phyloP scores from a whole-genome alignment of 495 filamentous ascomycete genomes.

The Cercophora samala region DNA sequence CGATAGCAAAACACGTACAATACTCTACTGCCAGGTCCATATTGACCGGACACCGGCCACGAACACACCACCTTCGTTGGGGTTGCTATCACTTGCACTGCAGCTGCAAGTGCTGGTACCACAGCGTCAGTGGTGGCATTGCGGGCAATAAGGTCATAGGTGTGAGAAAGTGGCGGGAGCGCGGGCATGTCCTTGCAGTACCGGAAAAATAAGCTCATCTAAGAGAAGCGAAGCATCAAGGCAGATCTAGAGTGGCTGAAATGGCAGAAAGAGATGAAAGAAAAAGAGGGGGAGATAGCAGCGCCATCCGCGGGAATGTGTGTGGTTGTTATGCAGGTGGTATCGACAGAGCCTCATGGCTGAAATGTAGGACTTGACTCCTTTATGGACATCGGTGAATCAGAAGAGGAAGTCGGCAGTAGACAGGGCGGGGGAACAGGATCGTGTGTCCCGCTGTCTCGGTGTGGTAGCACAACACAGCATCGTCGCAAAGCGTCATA shows the following conservation, averaged over 20 bases:
- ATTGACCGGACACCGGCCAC: slow-evolving; percentile 60
- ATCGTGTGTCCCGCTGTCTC: slow-evolving; percentile 3
- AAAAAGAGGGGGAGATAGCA: background rate
- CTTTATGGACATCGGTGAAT: background rate
- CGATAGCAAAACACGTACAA: slow-evolving; percentile 43
- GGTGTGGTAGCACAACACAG: slow-evolving; percentile 11
- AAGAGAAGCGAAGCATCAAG: slow-evolving; percentile 1
- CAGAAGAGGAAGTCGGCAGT: background rate
- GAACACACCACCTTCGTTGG: slow-evolving; percentile 54
- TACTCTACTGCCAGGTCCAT: slow-evolving; percentile 53
- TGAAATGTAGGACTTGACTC: background rate
- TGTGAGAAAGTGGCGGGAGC: background rate
- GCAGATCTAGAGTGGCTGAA: background rate
- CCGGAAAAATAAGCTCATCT: background rate
- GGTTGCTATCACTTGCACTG: slow-evolving; percentile 9
- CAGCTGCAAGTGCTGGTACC: slow-evolving; percentile 9
- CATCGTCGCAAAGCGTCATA: background rate
- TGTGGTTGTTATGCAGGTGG: background rate
- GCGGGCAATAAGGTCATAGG: slow-evolving; percentile 10
- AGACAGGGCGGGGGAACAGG: background rate
- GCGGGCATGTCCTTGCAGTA: slow-evolving; percentile 22
- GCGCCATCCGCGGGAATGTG: background rate
- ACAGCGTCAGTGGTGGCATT: background rate
- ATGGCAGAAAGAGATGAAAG: background rate
- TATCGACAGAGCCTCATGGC: background rate